These are phyloP conservation scores for Fusarium compactum DNA, from an alignment of 2,329 filamentous ascomycete species.

Conservation along the genomic window DNA sequence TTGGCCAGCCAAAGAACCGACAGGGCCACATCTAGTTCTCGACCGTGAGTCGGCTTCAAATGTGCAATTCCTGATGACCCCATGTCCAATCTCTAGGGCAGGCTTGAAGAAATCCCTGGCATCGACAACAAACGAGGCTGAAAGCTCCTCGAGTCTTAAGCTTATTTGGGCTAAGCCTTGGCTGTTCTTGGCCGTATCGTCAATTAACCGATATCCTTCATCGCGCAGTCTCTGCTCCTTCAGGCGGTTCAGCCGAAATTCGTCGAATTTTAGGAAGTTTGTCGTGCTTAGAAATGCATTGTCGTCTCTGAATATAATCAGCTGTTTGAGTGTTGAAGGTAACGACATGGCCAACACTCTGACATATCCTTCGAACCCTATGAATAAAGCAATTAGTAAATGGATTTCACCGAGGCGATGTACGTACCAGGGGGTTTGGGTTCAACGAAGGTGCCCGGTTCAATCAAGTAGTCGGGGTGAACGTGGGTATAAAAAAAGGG, in stretches of 20 bases:
- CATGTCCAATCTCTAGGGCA: background rate
- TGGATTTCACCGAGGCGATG: background rate
- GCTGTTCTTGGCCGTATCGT: background rate
- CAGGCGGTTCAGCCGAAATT: background rate
- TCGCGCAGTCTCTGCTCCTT: no score
- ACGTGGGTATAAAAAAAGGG: background rate
- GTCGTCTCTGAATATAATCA: background rate
- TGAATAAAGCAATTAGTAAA: background rate
- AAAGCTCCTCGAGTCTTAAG: background rate
- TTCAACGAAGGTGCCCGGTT: no score
- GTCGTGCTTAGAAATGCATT: background rate
- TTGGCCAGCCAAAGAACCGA: no score
- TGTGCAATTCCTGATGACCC: no score
- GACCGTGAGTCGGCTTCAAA: no score
- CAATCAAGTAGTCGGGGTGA: background rate
- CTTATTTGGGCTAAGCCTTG: background rate
- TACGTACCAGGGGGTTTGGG: background rate
- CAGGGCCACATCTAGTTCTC: no score
- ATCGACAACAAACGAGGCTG: constrained; percentile 2
- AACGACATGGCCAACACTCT: background rate
- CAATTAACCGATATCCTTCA: background rate
- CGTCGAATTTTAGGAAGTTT: background rate
- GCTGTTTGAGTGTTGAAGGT: background rate
- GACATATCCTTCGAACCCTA: background rate
- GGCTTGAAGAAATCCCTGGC: background rate